These are phyloP conservation scores for Cercospora sp. DNA, from an alignment of 2,329 filamentous ascomycete species.

Conservation along the genomic window DNA sequence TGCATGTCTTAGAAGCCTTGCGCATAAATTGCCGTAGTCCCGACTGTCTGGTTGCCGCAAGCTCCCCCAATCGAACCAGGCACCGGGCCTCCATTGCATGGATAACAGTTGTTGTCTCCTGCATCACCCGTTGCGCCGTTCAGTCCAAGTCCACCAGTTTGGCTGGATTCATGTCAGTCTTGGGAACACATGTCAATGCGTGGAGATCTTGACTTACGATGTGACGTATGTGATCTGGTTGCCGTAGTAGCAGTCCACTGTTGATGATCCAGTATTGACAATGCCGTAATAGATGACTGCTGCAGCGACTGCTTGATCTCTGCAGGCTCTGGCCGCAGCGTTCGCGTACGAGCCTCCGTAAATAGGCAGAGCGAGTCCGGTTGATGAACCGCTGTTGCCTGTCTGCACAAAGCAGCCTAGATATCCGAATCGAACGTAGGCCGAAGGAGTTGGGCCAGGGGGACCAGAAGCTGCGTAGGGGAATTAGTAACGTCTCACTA, in stretches of 20 bases:
- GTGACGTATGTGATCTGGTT: constrained; percentile 32
- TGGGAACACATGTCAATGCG: too few relatives aligned
- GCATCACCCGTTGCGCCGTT: constrained; percentile 20
- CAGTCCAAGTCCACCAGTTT: constrained; percentile 12
- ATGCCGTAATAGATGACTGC: constrained; percentile 32
- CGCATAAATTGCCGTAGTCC: constrained; percentile 35
- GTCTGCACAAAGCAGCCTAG: constrained; percentile 37
- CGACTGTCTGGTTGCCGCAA: constrained; percentile 32
- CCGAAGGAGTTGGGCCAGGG: constrained; percentile 14
- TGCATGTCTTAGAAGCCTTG: constrained; percentile 24
- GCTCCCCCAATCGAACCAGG: constrained; percentile 24
- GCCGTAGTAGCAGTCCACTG: constrained; percentile 35
- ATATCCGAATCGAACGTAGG: constrained; percentile 28
- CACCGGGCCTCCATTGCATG: constrained; percentile 27
- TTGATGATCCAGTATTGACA: constrained; percentile 27
- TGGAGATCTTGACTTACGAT: constrained; percentile 15
- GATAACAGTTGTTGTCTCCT: constrained; percentile 34
- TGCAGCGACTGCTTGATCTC: constrained; percentile 3
- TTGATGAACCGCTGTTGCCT: constrained; percentile 22
- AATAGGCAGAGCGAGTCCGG: constrained; percentile 29
- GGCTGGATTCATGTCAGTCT: background rate
- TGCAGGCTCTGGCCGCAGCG: constrained; percentile 1
- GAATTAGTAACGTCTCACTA: background rate
- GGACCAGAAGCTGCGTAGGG: constrained; percentile 2
- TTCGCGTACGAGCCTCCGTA: constrained; percentile 29